phyloP scores from a whole-genome alignment of 345 rosid species.

The Abelmoschus esculentus region DNA sequence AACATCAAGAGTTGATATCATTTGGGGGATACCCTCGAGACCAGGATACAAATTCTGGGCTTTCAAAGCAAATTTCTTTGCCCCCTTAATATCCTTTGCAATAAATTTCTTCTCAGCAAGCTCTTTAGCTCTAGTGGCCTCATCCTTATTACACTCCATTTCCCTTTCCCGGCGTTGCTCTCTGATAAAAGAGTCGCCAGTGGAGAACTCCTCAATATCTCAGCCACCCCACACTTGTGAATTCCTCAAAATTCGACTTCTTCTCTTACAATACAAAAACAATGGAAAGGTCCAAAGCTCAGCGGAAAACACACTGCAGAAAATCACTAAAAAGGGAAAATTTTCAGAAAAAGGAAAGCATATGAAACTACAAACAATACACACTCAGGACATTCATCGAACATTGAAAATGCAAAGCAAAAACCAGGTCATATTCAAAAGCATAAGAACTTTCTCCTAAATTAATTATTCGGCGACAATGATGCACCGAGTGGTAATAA shows the following conservation, averaged over 20 bases:
- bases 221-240: background rate
- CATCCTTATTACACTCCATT: constrained; percentile 55
- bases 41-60: constrained; percentile 58
- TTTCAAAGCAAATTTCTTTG: constrained; percentile 60
- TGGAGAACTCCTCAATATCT: background rate
- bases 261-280: background rate
- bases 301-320: constrained; percentile 13
- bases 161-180: constrained; percentile 1
- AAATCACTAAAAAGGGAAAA: background rate
- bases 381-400: background rate
- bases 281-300: background rate
- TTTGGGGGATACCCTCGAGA: constrained; percentile 48
- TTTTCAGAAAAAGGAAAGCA: background rate
- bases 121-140: constrained; percentile 57
- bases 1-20: constrained; percentile 49
- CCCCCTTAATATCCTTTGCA: constrained; percentile 43
- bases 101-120: constrained; percentile 58
- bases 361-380: background rate
- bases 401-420: background rate
- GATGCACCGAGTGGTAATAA: background rate
- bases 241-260: background rate
- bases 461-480: background rate
- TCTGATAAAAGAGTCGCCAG: constrained; percentile 1
- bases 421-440: background rate
- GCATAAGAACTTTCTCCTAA: background rate